Evolutionary conservation across 768 basidiomycete species (phyloP).

Genomic region (Leccinum incarnatum): DNA sequence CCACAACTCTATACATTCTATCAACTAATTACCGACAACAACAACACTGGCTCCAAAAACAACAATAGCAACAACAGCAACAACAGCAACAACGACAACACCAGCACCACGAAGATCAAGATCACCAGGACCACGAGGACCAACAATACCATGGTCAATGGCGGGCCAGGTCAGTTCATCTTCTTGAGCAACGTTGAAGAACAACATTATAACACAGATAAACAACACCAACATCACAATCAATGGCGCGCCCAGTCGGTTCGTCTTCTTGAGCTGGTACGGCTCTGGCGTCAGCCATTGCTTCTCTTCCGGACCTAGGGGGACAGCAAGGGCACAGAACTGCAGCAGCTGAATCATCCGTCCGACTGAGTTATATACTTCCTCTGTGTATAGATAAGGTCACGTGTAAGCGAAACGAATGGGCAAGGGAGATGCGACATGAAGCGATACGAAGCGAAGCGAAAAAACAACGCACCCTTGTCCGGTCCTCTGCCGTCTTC

Average conservation of each 20-base stretch:
- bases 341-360: conserved; percentile 22
- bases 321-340: not conserved
- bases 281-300: conserved; percentile 9
- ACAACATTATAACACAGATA: conserved; percentile 2
- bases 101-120: too few species aligned
- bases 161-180: too few species aligned
- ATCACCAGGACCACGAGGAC: too few species aligned
- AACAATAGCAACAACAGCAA: too few species aligned
- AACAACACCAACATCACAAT: conserved; percentile 14
- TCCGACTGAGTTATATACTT: conserved; percentile 25
- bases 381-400: conserved; percentile 11
- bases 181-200: too few species aligned
- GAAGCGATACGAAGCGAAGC: too few species aligned
- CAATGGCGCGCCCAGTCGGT: not conserved
- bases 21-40: too few species aligned
- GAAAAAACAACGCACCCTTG: conserved; percentile 5
- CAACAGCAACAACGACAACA: too few species aligned
- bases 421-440: too few species aligned
- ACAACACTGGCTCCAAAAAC: too few species aligned
- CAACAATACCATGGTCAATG: too few species aligned
- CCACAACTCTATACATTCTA: too few species aligned
- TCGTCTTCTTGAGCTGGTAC: conserved; percentile 14
- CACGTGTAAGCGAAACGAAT: not conserved
- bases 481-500: conserved; percentile 10
- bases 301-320: not conserved